phyloP scores from a whole-genome alignment of 2,329 filamentous ascomycete genomes.

The Thelonectria discophora region DNA sequence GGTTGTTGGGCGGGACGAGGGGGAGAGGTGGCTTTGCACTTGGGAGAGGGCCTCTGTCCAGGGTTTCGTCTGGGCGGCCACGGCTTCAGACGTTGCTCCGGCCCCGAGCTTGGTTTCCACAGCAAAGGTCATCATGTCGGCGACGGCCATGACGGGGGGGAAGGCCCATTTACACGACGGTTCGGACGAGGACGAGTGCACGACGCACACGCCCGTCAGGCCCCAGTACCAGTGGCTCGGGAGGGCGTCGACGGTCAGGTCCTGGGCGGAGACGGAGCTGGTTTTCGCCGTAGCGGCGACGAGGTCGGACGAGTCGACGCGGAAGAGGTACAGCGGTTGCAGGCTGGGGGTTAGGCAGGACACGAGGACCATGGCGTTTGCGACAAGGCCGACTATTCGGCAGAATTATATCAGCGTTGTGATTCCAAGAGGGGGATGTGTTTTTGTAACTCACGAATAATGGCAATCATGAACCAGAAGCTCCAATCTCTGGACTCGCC shows the following conservation, averaged over 20 bases:
- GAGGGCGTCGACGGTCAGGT: conserved; percentile 23
- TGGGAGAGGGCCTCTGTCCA: conserved; percentile 25
- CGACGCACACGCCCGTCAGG: conserved; percentile 23
- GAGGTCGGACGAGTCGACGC: conserved; percentile 21
- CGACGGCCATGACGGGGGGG: conserved; percentile 19
- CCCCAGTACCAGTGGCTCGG: conserved; percentile 32
- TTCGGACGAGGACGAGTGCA: not conserved
- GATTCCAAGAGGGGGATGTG: too few species aligned
- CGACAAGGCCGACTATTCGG: conserved; percentile 23
- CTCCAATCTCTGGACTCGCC: conserved; percentile 25
- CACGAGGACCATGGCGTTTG: conserved; percentile 26
- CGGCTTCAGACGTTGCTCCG: not conserved
- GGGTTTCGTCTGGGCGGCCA: conserved; percentile 9
- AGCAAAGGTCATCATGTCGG: conserved; percentile 24
- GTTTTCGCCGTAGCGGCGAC: conserved; percentile 24
- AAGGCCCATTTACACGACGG: conserved; percentile 22
- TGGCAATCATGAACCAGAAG: conserved; percentile 30
- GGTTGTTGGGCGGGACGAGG: conserved; percentile 10
- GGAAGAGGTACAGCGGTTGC: conserved; percentile 28
- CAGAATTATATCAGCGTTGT: too few species aligned
- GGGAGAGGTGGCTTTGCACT: conserved; percentile 16
- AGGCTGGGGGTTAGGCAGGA: conserved; percentile 23
- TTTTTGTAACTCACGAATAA: conserved; percentile 13
- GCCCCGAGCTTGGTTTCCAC: conserved; percentile 8
- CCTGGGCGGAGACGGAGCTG: conserved; percentile 5